A percentile compares a stretch with the other conserved stretches of the same genome.
These are phyloP conservation scores for Alisma plantagoaquatica DNA, from an alignment of 106 monocot genomes.

Conservation along the genomic window DNA sequence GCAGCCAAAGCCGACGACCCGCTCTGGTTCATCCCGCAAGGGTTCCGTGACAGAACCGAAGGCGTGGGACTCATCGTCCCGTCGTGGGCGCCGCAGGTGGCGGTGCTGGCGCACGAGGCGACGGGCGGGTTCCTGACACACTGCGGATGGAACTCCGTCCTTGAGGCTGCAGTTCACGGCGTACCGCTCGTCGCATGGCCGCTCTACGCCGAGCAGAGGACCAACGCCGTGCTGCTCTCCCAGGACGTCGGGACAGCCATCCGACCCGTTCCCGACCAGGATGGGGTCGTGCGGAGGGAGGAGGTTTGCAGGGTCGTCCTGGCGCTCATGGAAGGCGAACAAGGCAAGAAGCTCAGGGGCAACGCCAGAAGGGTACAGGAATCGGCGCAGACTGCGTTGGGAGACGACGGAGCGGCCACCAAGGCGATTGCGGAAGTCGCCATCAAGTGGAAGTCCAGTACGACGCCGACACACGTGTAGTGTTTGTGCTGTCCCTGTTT, in stretches of 20 bases:
- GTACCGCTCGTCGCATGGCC: slow-evolving; percentile 61
- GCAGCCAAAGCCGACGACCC: slow-evolving; percentile 3
- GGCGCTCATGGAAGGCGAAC: slow-evolving; percentile 22
- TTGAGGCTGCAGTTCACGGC: slow-evolving; percentile 24
- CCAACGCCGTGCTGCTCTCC: slow-evolving; percentile 46
- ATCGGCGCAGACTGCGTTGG: background rate
- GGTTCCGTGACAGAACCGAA: slow-evolving; percentile 11
- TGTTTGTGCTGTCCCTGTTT: too few relatives aligned
- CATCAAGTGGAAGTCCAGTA: slow-evolving; percentile 17
- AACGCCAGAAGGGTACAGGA: slow-evolving; percentile 6
- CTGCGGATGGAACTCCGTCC: slow-evolving; percentile 45
- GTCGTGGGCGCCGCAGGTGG: slow-evolving; percentile 45
- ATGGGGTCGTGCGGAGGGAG: background rate
- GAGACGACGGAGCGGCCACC: slow-evolving; percentile 1
- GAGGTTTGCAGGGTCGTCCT: slow-evolving; percentile 14
- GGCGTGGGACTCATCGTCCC: slow-evolving; percentile 26
- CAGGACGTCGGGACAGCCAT: slow-evolving; percentile 25
- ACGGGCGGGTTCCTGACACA: slow-evolving; percentile 34
- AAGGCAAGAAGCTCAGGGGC: slow-evolving; percentile 4
- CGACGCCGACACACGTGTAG: too few relatives aligned
- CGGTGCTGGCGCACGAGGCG: slow-evolving; percentile 27
- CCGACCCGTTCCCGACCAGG: background rate
- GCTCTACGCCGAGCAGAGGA: slow-evolving; percentile 47
- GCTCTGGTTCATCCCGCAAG: slow-evolving; percentile 5
- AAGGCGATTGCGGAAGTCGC: slow-evolving; percentile 4